Evolutionary conservation across 2,329 filamentous ascomycete genomes (phyloP), one percentile per base, ranked within the genome.

Genomic region (Sporothrix inflata): DNA sequence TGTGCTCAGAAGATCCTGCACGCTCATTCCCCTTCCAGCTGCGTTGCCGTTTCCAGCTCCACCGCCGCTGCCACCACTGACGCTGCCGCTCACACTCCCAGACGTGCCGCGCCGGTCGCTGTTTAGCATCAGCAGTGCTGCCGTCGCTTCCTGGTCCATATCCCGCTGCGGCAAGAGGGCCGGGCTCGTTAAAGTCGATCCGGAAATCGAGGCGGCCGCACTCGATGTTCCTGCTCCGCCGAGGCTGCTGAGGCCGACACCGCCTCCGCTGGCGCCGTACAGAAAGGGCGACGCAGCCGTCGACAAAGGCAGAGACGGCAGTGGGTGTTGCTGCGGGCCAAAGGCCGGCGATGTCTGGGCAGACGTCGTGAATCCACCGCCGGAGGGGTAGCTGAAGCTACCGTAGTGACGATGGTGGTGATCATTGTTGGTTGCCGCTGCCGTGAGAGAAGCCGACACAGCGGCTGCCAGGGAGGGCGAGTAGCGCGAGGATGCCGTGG

Each of bases 121-220:
- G 76, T 94, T 97, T 73, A 98, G 84, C 94, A 97, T 97, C 79
- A 97, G 81, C 76, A 97, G 80, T 3, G 94, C 94, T 14, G 93
- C 91, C 8, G 94, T 96, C 0, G 94, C 94, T 79, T 96, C 93
- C 74, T 94, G 91, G 74, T 92, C 89, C 4, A 88, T 77, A 67
- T 90, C 88, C 47, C 83, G 82, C 77, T 88, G 86, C 0, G 89
- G 87, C 24, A 82, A 78, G 60, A 90, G 79, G 8, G 85, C 85
- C 1, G 88, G 89, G 74, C 88, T 90, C 6, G 90, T 89, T 73
- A 89, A 78, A 0, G 86, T 83, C 66, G 86, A 91, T 1, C 82
- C 85, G 67, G 82, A 82, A 2, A 80, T 80, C 19, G 85, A 84
- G 51, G 78, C 75, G 12, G 47, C 69, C 2, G 68, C 70, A 65